A percentile compares a stretch with the other conserved stretches of the same genome.
Evolutionary conservation across 352 stramenopile species (phyloP).

Genomic region (Globisporangium heterothallicum): DNA sequence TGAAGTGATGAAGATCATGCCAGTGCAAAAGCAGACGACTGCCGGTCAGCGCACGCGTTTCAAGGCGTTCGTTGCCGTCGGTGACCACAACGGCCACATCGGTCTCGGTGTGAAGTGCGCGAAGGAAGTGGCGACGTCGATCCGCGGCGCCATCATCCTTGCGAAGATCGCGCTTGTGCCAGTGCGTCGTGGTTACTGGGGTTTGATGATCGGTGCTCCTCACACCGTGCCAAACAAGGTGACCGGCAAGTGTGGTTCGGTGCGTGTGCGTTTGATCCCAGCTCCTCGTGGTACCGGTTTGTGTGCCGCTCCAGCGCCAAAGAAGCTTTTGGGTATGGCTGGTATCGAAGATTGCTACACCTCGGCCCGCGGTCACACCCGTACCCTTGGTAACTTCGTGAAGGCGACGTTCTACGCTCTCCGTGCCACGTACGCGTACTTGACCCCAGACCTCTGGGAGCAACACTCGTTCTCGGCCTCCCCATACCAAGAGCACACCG

Average conservation of each 20-base stretch:
- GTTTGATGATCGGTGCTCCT: slow-evolving; percentile 89
- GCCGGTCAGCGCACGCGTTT: slow-evolving; percentile 99
- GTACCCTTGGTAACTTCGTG: slow-evolving; percentile 99
- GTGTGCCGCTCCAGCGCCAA: slow-evolving; percentile 96
- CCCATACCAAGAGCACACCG: slow-evolving; percentile 99
- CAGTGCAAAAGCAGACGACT: slow-evolving; percentile 99
- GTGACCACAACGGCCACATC: slow-evolving; percentile 98
- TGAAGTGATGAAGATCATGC: slow-evolving; percentile 99
- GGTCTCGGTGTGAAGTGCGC: slow-evolving; percentile 99
- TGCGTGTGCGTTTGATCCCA: slow-evolving; percentile 98
- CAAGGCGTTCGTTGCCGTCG: slow-evolving; percentile 99
- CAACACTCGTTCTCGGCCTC: slow-evolving; percentile 90
- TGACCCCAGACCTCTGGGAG: slow-evolving; percentile 98
- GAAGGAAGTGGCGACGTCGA: slow-evolving; percentile 98
- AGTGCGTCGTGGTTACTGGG: slow-evolving; percentile 99
- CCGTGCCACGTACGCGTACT: slow-evolving; percentile 97
- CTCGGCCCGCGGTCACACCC: slow-evolving; percentile 95
- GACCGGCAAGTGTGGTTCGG: slow-evolving; percentile 99
- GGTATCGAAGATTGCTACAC: slow-evolving; percentile 99
- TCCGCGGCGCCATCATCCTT: slow-evolving; percentile 98
- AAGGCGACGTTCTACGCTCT: slow-evolving; percentile 99
- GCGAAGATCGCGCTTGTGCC: slow-evolving; percentile 99
- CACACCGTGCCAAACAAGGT: slow-evolving; percentile 99
- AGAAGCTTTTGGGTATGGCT: slow-evolving; percentile 99
- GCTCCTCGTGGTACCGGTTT: slow-evolving; percentile 99